These are phyloP conservation scores for Yueomyces sp. DNA, from an alignment of 805 yeast species.

Conservation along the genomic window DNA sequence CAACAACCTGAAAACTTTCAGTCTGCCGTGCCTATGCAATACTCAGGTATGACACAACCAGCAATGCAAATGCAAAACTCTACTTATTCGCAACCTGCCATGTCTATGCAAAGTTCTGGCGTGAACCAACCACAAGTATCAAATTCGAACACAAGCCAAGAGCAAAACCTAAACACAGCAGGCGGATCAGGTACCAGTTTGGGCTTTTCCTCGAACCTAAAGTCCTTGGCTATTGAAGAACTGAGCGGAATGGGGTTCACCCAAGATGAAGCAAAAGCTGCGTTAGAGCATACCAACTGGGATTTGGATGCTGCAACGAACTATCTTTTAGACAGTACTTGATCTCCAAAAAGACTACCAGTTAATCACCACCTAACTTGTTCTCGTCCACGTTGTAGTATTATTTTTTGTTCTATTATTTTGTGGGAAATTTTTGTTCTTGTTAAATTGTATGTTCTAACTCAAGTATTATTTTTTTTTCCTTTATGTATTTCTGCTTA, in stretches of 20 bases:
- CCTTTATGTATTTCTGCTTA: no score
- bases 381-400: no score
- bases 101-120: slow-evolving; percentile 2
- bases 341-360: no score
- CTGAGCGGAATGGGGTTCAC: slow-evolving; percentile 84
- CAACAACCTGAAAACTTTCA: slow-evolving; percentile 3
- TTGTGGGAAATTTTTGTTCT: no score
- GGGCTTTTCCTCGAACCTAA: slow-evolving; percentile 31
- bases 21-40: neutral
- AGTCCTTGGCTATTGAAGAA: slow-evolving; percentile 55
- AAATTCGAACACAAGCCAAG: neutral
- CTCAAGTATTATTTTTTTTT: no score
- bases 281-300: slow-evolving; percentile 59
- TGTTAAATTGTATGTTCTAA: no score
- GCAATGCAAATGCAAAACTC: neutral
- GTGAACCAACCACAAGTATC: slow-evolving; percentile 1
- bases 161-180: neutral
- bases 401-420: no score
- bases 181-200: slow-evolving; percentile 10
- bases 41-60: neutral
- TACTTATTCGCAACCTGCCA: slow-evolving; percentile 1
- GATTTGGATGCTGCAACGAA: slow-evolving; percentile 81
- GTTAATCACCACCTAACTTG: no score
- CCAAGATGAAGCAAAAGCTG: slow-evolving; percentile 47
- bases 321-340: slow-evolving; percentile 61